These are phyloP conservation scores for Fusarium coicis DNA, from an alignment of 2,329 filamentous ascomycete genomes.

Conservation along the genomic window DNA sequence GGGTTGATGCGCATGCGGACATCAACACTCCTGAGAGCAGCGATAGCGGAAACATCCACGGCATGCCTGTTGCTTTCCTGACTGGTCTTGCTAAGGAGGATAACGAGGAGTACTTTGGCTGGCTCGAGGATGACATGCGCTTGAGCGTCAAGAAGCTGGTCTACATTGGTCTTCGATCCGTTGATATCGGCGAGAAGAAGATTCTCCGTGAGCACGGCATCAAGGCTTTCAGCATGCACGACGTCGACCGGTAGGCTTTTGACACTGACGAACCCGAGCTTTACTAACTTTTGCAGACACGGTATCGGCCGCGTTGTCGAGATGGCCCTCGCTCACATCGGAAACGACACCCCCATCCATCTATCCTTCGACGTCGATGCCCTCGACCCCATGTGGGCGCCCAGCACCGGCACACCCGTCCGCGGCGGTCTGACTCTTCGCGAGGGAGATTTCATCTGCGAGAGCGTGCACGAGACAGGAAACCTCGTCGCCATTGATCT, in stretches of 20 bases:
- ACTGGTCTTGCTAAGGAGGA: conserved; percentile 85
- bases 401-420: conserved; percentile 94
- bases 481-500: conserved; percentile 83
- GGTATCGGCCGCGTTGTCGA: conserved; percentile 97
- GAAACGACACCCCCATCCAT: conserved; percentile 93
- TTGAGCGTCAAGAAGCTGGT: conserved; percentile 85
- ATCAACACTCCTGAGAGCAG: conserved; percentile 96
- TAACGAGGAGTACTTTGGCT: conserved; percentile 85
- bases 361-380: conserved; percentile 98
- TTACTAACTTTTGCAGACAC: conserved; percentile 63
- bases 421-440: conserved; percentile 91
- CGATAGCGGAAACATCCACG: conserved; percentile 93
- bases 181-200: conserved; percentile 93
- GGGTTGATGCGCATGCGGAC: conserved; percentile 98
- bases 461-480: conserved; percentile 83
- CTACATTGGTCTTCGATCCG: conserved; percentile 94
- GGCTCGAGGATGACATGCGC: conserved; percentile 79
- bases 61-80: conserved; percentile 95
- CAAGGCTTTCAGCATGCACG: conserved; percentile 98
- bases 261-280: neutral
- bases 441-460: conserved; percentile 97
- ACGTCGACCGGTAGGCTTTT: conserved; percentile 80
- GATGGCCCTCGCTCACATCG: conserved; percentile 97
- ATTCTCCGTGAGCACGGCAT: conserved; percentile 89
- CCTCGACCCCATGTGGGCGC: conserved; percentile 94